These are phyloP conservation scores for Colletotrichum sansevieriae DNA, from an alignment of 2,329 filamentous ascomycete species.

Conservation along the genomic window DNA sequence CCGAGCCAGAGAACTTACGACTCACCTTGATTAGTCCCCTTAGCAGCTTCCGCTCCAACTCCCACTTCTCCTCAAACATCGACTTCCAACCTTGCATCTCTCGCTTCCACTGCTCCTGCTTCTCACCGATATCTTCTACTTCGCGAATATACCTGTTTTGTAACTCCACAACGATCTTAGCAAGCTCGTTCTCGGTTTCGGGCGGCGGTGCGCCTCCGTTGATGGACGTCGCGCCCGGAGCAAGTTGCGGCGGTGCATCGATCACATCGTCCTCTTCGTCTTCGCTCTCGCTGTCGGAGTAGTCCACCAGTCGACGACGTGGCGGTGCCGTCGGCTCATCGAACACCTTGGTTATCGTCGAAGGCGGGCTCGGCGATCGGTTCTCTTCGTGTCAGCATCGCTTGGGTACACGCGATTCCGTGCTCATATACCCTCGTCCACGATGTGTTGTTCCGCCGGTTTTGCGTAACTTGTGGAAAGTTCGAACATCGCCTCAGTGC, in stretches of 20 bases:
- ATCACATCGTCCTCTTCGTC: neutral
- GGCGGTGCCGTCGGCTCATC: neutral
- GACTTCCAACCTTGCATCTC: conserved; percentile 10
- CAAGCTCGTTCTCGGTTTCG: conserved; percentile 24
- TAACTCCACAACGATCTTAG: conserved; percentile 22
- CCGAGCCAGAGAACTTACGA: too few species aligned
- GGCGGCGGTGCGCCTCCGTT: neutral
- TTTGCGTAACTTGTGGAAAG: conserved; percentile 14
- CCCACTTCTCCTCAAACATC: conserved; percentile 13
- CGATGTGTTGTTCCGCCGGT: neutral
- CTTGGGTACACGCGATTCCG: too few species aligned
- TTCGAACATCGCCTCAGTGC: neutral
- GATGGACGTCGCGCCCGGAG: neutral
- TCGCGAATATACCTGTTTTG: conserved; percentile 23
- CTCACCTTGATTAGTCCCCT: conserved; percentile 15
- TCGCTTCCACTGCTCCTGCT: neutral
- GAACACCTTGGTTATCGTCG: too few species aligned
- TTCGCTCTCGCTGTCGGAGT: conserved; percentile 20
- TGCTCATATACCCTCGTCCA: neutral
- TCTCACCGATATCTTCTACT: neutral
- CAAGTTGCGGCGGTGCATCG: neutral
- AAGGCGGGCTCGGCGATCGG: too few species aligned
- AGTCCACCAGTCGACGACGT: neutral
- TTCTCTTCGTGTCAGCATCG: too few species aligned
- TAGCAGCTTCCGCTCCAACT: conserved; percentile 29